These are phyloP conservation scores for Hippophae gyantsensis DNA, from an alignment of 306 rosid genomes.

Conservation along the genomic window DNA sequence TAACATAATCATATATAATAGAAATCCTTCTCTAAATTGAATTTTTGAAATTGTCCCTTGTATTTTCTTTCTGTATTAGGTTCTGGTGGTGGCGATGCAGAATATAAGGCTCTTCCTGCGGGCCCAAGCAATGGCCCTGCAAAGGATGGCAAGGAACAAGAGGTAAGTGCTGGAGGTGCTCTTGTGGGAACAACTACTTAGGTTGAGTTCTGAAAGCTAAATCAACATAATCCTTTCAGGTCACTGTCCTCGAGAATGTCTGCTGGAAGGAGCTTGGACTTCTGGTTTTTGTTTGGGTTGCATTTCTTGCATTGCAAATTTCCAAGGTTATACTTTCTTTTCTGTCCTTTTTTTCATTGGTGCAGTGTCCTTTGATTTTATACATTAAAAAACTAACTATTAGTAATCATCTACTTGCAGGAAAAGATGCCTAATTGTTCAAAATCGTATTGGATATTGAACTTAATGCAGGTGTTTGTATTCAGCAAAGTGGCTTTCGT, in stretches of 20 bases:
- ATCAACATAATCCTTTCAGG: conserved; percentile 38
- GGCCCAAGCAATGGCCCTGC: conserved; percentile 33
- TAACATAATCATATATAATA: too few species aligned
- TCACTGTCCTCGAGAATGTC: conserved; percentile 51
- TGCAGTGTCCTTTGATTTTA: background rate
- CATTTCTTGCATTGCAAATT: conserved; percentile 71
- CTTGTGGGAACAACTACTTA: conserved; percentile 1
- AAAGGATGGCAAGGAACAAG: conserved; percentile 26
- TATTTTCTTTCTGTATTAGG: conserved; percentile 32
- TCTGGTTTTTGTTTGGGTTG: conserved; percentile 76
- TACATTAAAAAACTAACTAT: conserved; percentile 4
- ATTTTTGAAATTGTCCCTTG: conserved; percentile 10
- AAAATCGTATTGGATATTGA: conserved; percentile 57
- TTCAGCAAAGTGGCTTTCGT: conserved; percentile 6
- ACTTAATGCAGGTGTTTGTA: conserved; percentile 63
- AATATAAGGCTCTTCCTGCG: conserved; percentile 64
- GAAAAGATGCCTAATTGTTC: conserved; percentile 50
- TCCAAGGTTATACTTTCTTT: conserved; percentile 45
- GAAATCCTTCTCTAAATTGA: background rate
- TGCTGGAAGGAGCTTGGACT: conserved; percentile 86
- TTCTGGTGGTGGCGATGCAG: conserved; percentile 40
- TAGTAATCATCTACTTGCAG: conserved; percentile 25
- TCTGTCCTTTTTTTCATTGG: background rate
- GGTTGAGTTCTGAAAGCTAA: conserved; percentile 21
- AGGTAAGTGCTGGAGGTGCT: conserved; percentile 19